A percentile compares a stretch with the other conserved stretches of the same genome.
phyloP scores from a whole-genome alignment of 208 protist genomes.

The Crithidia mellificae region DNA sequence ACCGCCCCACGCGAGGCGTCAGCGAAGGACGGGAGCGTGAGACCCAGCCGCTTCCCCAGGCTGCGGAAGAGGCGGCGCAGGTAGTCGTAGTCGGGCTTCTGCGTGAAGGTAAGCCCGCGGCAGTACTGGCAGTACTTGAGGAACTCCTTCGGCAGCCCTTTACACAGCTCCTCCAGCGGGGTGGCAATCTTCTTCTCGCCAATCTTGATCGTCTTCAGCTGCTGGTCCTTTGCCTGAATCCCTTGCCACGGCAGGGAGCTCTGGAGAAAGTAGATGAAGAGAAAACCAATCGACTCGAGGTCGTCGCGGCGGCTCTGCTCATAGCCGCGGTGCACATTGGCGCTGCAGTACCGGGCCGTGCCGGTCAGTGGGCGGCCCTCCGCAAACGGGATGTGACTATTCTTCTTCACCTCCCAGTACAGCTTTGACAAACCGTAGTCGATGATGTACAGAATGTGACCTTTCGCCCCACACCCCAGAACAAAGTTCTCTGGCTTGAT shows the following conservation, averaged over 20 bases:
- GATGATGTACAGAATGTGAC: conserved; percentile 93
- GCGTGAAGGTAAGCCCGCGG: conserved; percentile 67
- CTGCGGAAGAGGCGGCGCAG: conserved; percentile 69
- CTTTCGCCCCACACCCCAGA: conserved; percentile 58
- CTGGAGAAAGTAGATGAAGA: conserved; percentile 93
- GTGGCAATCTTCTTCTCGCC: conserved; percentile 85
- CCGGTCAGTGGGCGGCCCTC: conserved; percentile 99
- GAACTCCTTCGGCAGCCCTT: conserved; percentile 64
- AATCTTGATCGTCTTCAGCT: conserved; percentile 79
- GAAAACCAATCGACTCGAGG: conserved; percentile 92
- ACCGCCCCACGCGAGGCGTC: conserved; percentile 3
- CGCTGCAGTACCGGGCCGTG: conserved; percentile 98
- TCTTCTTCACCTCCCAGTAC: conserved; percentile 95
- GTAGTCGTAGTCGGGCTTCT: conserved; percentile 81
- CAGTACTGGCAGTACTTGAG: conserved; percentile 79
- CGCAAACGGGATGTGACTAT: conserved; percentile 97
- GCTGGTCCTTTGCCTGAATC: conserved; percentile 71
- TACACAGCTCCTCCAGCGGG: conserved; percentile 67
- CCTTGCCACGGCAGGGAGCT: conserved; percentile 94
- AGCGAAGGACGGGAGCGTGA: conserved; percentile 21
- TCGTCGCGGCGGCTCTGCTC: conserved; percentile 95
- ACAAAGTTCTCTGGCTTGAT: conserved; percentile 93
- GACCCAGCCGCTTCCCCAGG: conserved; percentile 39
- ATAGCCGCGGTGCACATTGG: conserved; percentile 99
- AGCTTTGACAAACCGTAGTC: conserved; percentile 99